Base-by-base conservation (phyloP, 306 rosid species). In the Castanopsis chinensis region DNA sequence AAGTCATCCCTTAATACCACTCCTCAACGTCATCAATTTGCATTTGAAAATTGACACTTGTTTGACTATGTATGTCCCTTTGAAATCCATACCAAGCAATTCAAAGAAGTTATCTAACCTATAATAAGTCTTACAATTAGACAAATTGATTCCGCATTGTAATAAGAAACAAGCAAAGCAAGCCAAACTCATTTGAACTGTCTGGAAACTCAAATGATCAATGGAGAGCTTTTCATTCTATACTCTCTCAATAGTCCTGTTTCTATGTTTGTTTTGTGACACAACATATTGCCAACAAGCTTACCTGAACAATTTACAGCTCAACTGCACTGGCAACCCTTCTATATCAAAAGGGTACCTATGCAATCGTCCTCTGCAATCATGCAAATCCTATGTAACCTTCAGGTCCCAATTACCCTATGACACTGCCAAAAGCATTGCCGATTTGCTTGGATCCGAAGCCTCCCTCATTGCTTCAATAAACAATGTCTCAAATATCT, bases 361-460 rank as follows among this genome's bases (percentile, higher is more conserved):
- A 19, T 90, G 93, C 79, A 85, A 81, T 65, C 79, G 71, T 27
- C 78, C 33, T 57, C 21, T 30, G 5, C 61, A 77, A 6, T 84
- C 94, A 14, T 90, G 94, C 79, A 45, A 77, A 12, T 79, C 94
- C 57, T 87, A 79, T 20, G 33, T 87, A 15, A 71, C 79, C 37
- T 85, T 86, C 82, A 83, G 68, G 64, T 83, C 90, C 20, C 79
- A n/a, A 53, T 57, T 72, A 21, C 83, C 85, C 2, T 74, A 88
- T 53, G 76, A 87, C 33, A 84, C 53, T 59, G 80, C 90, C 76
- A 17, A 13, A 9, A 78, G 25, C 71, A 88, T 90, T 7, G 82
- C 88, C 5, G 53, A 83, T 73, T 90, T 90, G 25, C 82, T 88
- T 79, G 81, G 83, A 65, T 85, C 92, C 1, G 89, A 82, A 20